A percentile compares a stretch with the other conserved stretches of the same genome.
phyloP scores from a whole-genome alignment of 176 grass and related monocot genomes.

The Miscanthus lutarioriparius region DNA sequence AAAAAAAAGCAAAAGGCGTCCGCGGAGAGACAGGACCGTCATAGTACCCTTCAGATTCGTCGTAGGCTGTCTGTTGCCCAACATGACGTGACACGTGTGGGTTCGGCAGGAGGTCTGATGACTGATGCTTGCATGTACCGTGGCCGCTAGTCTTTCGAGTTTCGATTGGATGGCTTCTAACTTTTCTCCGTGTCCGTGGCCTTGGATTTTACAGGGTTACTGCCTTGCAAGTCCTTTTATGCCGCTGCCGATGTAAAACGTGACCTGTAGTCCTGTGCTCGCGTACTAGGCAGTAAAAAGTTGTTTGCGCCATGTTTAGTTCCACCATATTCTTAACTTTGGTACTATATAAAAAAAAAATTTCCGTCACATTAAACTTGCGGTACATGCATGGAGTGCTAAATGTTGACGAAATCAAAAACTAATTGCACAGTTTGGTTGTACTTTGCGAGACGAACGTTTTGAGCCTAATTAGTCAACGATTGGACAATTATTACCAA shows the following conservation, averaged over 20 bases:
- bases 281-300: too few species aligned
- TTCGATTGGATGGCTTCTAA: too few species aligned
- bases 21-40: neutral
- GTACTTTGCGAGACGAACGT: too few species aligned
- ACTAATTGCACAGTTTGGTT: too few species aligned
- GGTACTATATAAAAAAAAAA: too few species aligned
- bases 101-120: neutral
- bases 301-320: too few species aligned
- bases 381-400: too few species aligned
- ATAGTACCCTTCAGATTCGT: slow-evolving; percentile 1
- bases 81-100: slow-evolving; percentile 37
- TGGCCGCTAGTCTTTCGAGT: neutral
- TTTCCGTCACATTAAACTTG: too few species aligned
- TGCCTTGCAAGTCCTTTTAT: slow-evolving; percentile 5
- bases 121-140: neutral
- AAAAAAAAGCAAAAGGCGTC: slow-evolving; percentile 22
- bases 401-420: too few species aligned
- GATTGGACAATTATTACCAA: too few species aligned
- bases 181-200: neutral
- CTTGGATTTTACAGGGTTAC: neutral
- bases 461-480: too few species aligned
- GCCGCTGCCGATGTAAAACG: slow-evolving; percentile 6
- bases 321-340: too few species aligned
- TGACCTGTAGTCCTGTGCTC: neutral
- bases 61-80: slow-evolving; percentile 5